phyloP scores from a whole-genome alignment of 2,329 filamentous ascomycete species.

The Epichloe aotearoae region DNA sequence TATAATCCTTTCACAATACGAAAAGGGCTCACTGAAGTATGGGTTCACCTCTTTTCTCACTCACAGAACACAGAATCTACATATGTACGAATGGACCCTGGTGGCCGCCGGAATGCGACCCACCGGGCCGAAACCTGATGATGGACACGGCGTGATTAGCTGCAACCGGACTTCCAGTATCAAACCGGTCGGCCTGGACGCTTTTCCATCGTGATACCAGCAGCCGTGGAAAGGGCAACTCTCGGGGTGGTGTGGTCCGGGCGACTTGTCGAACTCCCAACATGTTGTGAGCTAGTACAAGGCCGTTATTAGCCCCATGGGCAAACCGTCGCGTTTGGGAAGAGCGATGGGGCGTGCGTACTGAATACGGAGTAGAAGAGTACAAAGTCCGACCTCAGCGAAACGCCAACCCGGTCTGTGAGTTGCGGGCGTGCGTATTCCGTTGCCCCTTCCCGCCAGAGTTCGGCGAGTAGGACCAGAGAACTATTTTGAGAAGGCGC shows the following conservation, averaged over 20 bases:
- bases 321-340: background rate
- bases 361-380: too few relatives aligned
- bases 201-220: too few relatives aligned
- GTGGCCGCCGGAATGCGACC: background rate
- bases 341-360: background rate
- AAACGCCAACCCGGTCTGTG: background rate
- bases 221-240: too few relatives aligned
- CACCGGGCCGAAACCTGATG: background rate
- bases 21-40: too few relatives aligned
- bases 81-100: too few relatives aligned
- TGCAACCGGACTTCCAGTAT: too few relatives aligned
- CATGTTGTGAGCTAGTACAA: background rate
- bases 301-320: background rate
- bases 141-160: background rate
- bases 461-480: background rate
- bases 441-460: background rate
- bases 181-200: too few relatives aligned
- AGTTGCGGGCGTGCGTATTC: background rate
- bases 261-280: background rate
- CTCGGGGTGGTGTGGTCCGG: too few relatives aligned
- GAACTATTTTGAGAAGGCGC: too few relatives aligned
- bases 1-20: too few relatives aligned
- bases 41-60: too few relatives aligned
- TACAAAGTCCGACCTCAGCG: background rate
- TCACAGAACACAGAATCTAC: too few relatives aligned